These are phyloP conservation scores for Dichotomocladium elegans DNA, from an alignment of 371 early-diverging fungal genomes.

Conservation along the genomic window DNA sequence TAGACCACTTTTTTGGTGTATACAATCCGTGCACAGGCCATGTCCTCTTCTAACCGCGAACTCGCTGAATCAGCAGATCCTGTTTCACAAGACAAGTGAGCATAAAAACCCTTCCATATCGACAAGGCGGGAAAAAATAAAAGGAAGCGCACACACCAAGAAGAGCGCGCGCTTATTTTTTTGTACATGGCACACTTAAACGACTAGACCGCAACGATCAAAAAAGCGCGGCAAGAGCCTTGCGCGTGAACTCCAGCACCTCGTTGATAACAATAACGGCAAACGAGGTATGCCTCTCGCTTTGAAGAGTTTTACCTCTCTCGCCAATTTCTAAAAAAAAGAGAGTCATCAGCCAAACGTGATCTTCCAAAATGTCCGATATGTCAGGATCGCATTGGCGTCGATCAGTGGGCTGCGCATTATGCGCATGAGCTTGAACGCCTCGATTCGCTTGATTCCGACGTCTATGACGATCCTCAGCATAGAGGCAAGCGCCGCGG, in stretches of 20 bases:
- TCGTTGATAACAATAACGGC: slow-evolving; percentile 35
- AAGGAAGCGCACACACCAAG: neutral
- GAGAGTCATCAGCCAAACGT: slow-evolving; percentile 22
- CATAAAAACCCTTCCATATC: too few relatives aligned
- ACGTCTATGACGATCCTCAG: slow-evolving; percentile 19
- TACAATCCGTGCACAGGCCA: neutral
- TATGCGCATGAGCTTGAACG: slow-evolving; percentile 49
- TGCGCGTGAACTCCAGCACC: slow-evolving; percentile 32
- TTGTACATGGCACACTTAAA: neutral
- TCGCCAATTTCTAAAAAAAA: neutral
- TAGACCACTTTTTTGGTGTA: neutral
- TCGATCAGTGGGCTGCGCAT: slow-evolving; percentile 46
- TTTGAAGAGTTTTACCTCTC: neutral
- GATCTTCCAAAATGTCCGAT: slow-evolving; percentile 54
- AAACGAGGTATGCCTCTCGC: slow-evolving; percentile 27
- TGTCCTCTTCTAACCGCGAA: neutral
- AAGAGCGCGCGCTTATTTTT: neutral
- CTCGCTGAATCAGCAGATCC: neutral
- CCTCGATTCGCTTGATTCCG: slow-evolving; percentile 38
- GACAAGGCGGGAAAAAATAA: neutral
- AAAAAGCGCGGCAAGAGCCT: slow-evolving; percentile 22
- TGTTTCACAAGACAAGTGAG: neutral
- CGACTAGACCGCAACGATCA: neutral
- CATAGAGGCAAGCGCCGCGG: slow-evolving; percentile 50
- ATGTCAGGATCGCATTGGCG: slow-evolving; percentile 49